Base-by-base conservation (phyloP, 768 basidiomycete genomes). In the Russula virescens region DNA sequence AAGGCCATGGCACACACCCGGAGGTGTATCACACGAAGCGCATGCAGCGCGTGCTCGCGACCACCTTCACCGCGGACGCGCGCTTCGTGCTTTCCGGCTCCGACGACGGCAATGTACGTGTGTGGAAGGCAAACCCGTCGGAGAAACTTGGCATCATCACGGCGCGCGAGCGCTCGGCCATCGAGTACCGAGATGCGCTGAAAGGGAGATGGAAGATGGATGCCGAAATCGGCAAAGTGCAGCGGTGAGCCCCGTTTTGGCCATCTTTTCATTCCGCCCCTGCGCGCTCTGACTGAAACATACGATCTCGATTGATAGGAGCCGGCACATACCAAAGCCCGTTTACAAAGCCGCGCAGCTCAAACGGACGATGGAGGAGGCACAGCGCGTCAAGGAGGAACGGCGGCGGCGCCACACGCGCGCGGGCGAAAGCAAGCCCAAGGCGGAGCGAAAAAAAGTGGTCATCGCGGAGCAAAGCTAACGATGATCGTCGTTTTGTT, bases 11-110 rank as follows among this genome's bases (percentile, higher is more conserved):
- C 0, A 84, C 84, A 34, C 80, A 81, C 8, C 84, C 89, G 18
- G 96, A 98, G 72, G 88, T 94, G 8, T 99, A 98, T 71, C 96
- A 98, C 73, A 96, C 94, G 18, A 98, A 98, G 76, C 90, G 97
- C 49, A 99, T 99, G 97, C 97, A 98, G 74, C 83, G 95, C 63
- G 92, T 99, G 38, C 89, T 92, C 49, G 90, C 94, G 16, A 86
- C 93, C 3, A 76, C 89, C 45, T 98, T 89, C 76, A 93, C 94
- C 0, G 85, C 85, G 26, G 97, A 98, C 65, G 87, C 96, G 19
- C 86, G 94, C 19, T 98, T 94, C 73, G 86, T 97, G 40, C 72
- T 97, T 10, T 85, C 89, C 2, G 95, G 94, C 18, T 95, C 94
- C 0, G 95, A 97, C 67, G 94, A 97, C 70, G 94, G 94, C 13